phyloP scores from a whole-genome alignment of 1,284 basidiomycete species.

The Cutaneotrichosporon sp. region DNA sequence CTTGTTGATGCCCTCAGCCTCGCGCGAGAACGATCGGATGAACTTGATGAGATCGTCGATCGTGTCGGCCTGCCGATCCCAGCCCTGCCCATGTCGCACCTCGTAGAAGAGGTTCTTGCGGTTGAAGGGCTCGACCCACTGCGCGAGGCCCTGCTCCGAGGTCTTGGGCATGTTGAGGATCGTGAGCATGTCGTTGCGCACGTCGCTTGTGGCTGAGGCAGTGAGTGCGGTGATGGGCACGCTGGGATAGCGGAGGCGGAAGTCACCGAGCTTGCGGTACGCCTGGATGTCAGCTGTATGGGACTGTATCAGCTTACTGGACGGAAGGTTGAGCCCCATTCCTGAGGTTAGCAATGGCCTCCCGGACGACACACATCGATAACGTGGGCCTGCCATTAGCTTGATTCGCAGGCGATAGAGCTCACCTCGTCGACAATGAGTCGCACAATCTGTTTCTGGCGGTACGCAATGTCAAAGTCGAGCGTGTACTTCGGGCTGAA shows the following conservation, averaged over 20 bases:
- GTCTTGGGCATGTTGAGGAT: slow-evolving; percentile 61
- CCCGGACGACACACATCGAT: slow-evolving; percentile 60
- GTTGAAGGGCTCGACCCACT: slow-evolving; percentile 76
- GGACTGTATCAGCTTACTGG: slow-evolving; percentile 34
- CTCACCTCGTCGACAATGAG: slow-evolving; percentile 78
- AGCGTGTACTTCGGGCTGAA: slow-evolving; percentile 61
- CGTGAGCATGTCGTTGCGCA: slow-evolving; percentile 69
- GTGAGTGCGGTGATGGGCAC: slow-evolving; percentile 71
- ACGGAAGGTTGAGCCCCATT: slow-evolving; percentile 83
- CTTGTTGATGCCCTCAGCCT: slow-evolving; percentile 29
- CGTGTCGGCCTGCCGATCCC: slow-evolving; percentile 8
- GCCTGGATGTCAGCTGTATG: slow-evolving; percentile 49
- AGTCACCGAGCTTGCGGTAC: slow-evolving; percentile 69
- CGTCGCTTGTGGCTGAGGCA: slow-evolving; percentile 58
- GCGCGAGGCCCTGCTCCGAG: slow-evolving; percentile 58
- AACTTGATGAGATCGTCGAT: slow-evolving; percentile 64
- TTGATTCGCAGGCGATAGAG: background rate
- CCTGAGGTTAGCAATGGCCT: slow-evolving; percentile 36
- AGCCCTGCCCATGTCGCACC: slow-evolving; percentile 13
- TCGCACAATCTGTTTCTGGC: slow-evolving; percentile 63
- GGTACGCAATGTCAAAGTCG: slow-evolving; percentile 60
- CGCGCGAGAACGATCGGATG: slow-evolving; percentile 54
- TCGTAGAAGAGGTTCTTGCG: slow-evolving; percentile 78
- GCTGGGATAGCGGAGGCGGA: slow-evolving; percentile 66
- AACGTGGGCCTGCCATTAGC: slow-evolving; percentile 67